Percentiles rank a stretch among this genome's conserved stretches.
Conservation (phyloP, 805 yeast species). For the Lachancea kluyveri region DNA sequence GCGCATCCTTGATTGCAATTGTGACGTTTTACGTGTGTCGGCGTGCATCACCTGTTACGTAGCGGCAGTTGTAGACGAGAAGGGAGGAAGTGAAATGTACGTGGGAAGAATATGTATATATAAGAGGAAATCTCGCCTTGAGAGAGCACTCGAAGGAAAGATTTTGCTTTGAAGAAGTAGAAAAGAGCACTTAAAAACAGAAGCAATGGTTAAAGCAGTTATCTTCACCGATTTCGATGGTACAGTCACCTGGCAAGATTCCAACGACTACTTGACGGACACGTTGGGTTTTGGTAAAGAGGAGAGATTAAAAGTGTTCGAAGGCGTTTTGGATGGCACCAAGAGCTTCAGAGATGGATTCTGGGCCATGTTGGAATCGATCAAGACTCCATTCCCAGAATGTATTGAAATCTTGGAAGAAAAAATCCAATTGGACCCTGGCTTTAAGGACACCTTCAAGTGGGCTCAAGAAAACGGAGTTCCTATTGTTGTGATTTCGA, state of each 20-base stretch:
- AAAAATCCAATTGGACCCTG: conserved; percentile 78
- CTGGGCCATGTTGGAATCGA: conserved; percentile 74
- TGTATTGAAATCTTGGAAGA: conserved; percentile 66
- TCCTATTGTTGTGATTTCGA: conserved; percentile 82
- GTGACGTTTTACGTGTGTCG: no score
- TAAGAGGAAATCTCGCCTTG: no score
- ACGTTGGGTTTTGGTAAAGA: conserved; percentile 77
- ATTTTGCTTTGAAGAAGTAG: no score
- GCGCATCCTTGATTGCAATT: no score
- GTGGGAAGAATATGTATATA: no score
- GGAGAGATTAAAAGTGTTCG: conserved; percentile 60
- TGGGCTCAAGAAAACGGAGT: conserved; percentile 70
- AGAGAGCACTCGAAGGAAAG: no score
- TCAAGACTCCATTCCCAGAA: conserved; percentile 68
- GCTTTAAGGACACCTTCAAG: conserved; percentile 72
- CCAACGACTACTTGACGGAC: conserved; percentile 89
- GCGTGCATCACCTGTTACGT: no score
- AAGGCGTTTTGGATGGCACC: conserved; percentile 63
- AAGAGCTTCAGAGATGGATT: conserved; percentile 78
- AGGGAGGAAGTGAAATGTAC: no score
- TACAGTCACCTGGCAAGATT: conserved; percentile 91
- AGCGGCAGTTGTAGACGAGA: no score
- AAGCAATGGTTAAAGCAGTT: conserved; percentile 52
- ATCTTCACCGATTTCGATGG: conserved; percentile 98
- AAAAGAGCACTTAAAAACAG: no score